Conservation (phyloP, 495 filamentous ascomycete species). For the Annulohypoxylon stygium region DNA sequence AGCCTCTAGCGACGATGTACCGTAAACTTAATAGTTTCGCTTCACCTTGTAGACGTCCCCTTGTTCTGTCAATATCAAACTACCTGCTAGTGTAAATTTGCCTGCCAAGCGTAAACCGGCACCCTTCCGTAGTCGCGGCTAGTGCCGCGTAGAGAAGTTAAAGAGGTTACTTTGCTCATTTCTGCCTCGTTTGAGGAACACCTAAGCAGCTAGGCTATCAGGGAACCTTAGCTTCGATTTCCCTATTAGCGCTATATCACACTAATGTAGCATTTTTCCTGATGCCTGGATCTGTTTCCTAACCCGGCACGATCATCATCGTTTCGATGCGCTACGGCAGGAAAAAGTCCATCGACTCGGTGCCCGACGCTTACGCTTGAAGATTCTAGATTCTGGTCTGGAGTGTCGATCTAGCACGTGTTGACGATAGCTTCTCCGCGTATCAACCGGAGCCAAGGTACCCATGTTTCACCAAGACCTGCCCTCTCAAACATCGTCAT, state of each 20-base stretch:
- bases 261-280: slow-evolving; percentile 1
- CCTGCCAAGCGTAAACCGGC: slow-evolving; percentile 7
- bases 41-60: neutral
- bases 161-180: slow-evolving; percentile 12
- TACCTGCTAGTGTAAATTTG: neutral
- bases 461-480: neutral
- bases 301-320: slow-evolving; percentile 14
- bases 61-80: slow-evolving; percentile 3
- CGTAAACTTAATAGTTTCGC: slow-evolving; percentile 1
- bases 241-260: neutral
- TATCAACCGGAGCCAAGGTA: slow-evolving; percentile 20
- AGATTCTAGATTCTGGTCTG: slow-evolving; percentile 15
- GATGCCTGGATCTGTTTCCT: neutral
- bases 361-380: slow-evolving; percentile 7
- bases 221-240: slow-evolving; percentile 1
- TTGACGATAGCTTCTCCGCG: slow-evolving; percentile 12
- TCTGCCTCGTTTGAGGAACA: slow-evolving; percentile 2
- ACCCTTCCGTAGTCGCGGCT: slow-evolving; percentile 3
- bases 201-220: neutral
- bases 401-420: slow-evolving; percentile 10
- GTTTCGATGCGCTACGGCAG: slow-evolving; percentile 20
- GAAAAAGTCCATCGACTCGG: slow-evolving; percentile 3
- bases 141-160: slow-evolving; percentile 2
- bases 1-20: neutral
- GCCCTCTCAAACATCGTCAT: slow-evolving; percentile 14